Base-by-base conservation (phyloP, 371 early-diverging fungal genomes). In the Mortierella sp. region DNA sequence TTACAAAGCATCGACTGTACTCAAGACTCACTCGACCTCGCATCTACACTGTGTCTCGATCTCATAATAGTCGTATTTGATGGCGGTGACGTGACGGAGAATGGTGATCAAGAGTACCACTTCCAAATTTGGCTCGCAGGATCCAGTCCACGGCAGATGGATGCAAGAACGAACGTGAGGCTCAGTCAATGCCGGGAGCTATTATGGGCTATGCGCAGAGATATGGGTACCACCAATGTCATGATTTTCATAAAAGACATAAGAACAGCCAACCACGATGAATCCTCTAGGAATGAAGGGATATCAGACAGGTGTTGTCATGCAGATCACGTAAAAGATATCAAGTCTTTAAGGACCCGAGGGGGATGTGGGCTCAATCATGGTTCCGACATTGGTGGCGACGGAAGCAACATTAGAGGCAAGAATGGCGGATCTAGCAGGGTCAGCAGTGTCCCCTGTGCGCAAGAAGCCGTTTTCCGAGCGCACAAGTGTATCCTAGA, bases 81-180 rank as follows among this genome's bases (percentile, higher is more conserved):
- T 39, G 55, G 63, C 5, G 39, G 8, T 1, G 72, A 71, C 22
- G 70, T 79, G 2, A 20, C 28, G 11, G 79, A 79, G 52, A 62
- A 67, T 18, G 32, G 58, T 1, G 54, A 63, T 1, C 64, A 72
- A 28, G 68, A 77, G 40, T 73, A 71, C 24, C 70, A 79, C 32
- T 70, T 79, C 45, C 79, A 79, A 60, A 57, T 79, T 4, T 79
- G 79, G 79, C 75, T 79, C 2, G 66, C 75, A 5, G 79, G 79
- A 1, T 62, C 75, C 1, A 64, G 63, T 18, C 70, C 71, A 1
- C 58, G 78, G 6, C 66, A 78, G 26, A 58, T 55, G 49, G 73
- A 78, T 24, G 66, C 64, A 8, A 61, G 24, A 63, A 73, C 73
- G n/a, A 47, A 26, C 16, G 10, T 40, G 3, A 43, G 62, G 32